phyloP scores from a whole-genome alignment of 305 asterid genomes.

The Fraxinus sp. region DNA sequence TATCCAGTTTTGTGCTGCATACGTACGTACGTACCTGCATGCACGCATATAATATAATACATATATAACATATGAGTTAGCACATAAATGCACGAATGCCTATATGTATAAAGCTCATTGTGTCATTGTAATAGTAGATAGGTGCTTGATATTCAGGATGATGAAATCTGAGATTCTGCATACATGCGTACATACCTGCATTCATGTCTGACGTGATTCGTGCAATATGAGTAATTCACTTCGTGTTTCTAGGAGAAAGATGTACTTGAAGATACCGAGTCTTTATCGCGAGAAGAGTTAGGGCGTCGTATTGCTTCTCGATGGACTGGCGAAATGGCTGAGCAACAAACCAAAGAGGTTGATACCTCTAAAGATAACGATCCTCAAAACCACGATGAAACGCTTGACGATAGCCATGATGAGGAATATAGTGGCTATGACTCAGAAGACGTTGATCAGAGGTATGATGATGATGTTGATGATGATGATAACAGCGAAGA shows the following conservation, averaged over 20 bases:
- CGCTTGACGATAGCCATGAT: conserved; percentile 39
- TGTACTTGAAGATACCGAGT: conserved; percentile 46
- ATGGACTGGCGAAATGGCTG: conserved; percentile 80
- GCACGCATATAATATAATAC: neutral
- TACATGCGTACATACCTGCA: neutral
- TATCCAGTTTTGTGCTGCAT: neutral
- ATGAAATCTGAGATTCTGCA: conserved; percentile 18
- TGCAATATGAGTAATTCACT: conserved; percentile 11
- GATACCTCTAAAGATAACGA: conserved; percentile 44
- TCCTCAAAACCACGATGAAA: conserved; percentile 50
- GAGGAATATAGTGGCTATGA: conserved; percentile 64
- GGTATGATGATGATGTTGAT: conserved; percentile 50
- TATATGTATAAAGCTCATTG: neutral
- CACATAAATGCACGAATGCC: neutral
- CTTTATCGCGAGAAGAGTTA: conserved; percentile 87
- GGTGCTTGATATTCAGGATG: conserved; percentile 17
- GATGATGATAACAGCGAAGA: conserved; percentile 34
- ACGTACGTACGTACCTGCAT: neutral
- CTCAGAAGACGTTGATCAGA: conserved; percentile 68
- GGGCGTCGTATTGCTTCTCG: conserved; percentile 92
- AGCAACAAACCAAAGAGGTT: conserved; percentile 46
- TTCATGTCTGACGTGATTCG: conserved; percentile 9
- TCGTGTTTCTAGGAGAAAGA: conserved; percentile 52
- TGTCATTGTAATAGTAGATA: neutral
- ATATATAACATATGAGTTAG: neutral